Evolutionary conservation across 1,284 basidiomycete genomes (phyloP).

Genomic region (Schizophyllum amplum): DNA sequence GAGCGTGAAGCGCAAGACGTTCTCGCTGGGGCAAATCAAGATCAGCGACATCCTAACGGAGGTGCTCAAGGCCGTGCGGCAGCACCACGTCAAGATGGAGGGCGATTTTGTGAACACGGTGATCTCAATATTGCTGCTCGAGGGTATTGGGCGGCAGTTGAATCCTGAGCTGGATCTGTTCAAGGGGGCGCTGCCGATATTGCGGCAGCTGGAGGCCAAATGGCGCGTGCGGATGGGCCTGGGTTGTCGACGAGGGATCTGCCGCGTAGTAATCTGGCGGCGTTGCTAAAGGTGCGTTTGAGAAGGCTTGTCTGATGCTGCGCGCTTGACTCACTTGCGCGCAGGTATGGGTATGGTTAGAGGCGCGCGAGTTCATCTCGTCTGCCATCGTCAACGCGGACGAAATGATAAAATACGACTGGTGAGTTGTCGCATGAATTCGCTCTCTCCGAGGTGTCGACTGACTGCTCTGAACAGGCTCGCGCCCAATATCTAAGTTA

Average conservation of each 20-base stretch:
- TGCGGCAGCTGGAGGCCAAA: slow-evolving; percentile 81
- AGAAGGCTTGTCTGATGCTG: background rate
- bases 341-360: slow-evolving; percentile 86
- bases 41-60: slow-evolving; percentile 90
- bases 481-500: slow-evolving; percentile 6
- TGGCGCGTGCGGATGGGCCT: slow-evolving; percentile 50
- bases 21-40: slow-evolving; percentile 92
- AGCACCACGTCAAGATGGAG: slow-evolving; percentile 98
- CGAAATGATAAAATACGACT: slow-evolving; percentile 70
- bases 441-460: background rate
- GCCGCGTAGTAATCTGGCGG: slow-evolving; percentile 64
- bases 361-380: slow-evolving; percentile 81
- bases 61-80: slow-evolving; percentile 81
- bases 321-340: slow-evolving; percentile 5
- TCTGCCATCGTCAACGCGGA: slow-evolving; percentile 71
- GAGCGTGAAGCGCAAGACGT: slow-evolving; percentile 92
- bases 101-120: slow-evolving; percentile 98
- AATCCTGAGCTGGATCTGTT: slow-evolving; percentile 92
- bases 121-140: slow-evolving; percentile 86
- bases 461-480: slow-evolving; percentile 5
- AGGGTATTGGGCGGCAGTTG: slow-evolving; percentile 92
- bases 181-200: slow-evolving; percentile 85
- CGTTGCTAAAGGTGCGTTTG: slow-evolving; percentile 73
- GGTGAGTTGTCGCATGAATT: slow-evolving; percentile 34
- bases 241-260: slow-evolving; percentile 58